A percentile compares a stretch with the other conserved stretches of the same genome.
These are phyloP conservation scores for Corylus heterophylla DNA, from an alignment of 306 rosid species.

Conservation along the genomic window DNA sequence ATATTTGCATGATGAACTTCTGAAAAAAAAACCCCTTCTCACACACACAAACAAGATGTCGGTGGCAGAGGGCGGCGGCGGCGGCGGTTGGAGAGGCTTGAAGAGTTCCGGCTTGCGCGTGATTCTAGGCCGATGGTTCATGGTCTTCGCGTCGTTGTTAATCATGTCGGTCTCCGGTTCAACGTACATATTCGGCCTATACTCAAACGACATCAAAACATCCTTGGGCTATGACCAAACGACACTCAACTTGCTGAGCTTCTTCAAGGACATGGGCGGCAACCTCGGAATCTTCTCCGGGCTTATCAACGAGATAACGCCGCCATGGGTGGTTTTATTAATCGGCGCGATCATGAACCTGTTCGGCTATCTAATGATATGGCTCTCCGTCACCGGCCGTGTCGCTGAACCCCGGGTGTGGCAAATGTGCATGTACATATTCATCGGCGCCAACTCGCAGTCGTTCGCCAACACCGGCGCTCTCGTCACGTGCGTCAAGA, in stretches of 20 bases:
- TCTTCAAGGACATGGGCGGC: slow-evolving; percentile 76
- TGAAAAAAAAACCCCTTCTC: not conserved
- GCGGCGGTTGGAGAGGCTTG: slow-evolving; percentile 18
- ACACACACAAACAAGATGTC: slow-evolving; percentile 20
- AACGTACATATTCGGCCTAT: slow-evolving; percentile 61
- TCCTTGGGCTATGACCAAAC: slow-evolving; percentile 74
- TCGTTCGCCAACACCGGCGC: slow-evolving; percentile 64
- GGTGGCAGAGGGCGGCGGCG: not conserved
- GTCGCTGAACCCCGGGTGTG: slow-evolving; percentile 50
- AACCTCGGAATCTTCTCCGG: slow-evolving; percentile 63
- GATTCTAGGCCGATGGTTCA: slow-evolving; percentile 69
- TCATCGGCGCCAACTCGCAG: slow-evolving; percentile 71
- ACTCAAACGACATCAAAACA: slow-evolving; percentile 53
- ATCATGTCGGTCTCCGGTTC: slow-evolving; percentile 71
- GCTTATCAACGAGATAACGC: slow-evolving; percentile 58
- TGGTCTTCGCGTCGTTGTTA: slow-evolving; percentile 57
- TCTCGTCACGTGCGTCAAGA: slow-evolving; percentile 57
- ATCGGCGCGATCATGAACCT: slow-evolving; percentile 66
- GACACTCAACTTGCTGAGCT: slow-evolving; percentile 68
- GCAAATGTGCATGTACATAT: slow-evolving; percentile 81
- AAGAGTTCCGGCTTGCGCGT: slow-evolving; percentile 33
- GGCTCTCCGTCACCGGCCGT: slow-evolving; percentile 58
- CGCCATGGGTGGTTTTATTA: slow-evolving; percentile 62
- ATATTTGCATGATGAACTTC: not conserved
- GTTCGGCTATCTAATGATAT: slow-evolving; percentile 74